Percentiles rank a stretch among this genome's conserved stretches.
Conservation (phyloP, 441 rosid genomes). For the Daphne laureola region DNA sequence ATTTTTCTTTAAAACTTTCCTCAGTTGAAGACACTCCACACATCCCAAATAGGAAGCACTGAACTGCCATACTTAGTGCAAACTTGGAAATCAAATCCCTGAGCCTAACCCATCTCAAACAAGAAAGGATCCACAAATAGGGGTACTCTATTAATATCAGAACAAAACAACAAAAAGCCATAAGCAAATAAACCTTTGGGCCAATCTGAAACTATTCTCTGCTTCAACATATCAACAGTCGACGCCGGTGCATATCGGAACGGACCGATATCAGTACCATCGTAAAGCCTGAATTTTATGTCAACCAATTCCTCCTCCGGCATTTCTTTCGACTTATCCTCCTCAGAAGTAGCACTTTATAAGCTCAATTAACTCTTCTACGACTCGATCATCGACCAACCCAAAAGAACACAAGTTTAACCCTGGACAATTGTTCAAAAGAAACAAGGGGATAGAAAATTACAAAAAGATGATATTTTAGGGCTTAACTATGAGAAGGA, state of each 20-base stretch:
- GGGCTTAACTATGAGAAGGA: neutral
- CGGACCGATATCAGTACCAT: constrained; percentile 94
- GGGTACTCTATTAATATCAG: neutral
- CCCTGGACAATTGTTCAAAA: too few species aligned
- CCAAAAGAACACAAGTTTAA: constrained; percentile 7
- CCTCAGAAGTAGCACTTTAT: constrained; percentile 16
- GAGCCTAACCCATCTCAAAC: neutral
- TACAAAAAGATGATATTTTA: too few species aligned
- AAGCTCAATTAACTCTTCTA: constrained; percentile 4
- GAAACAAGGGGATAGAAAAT: too few species aligned
- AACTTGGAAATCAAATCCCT: too few species aligned
- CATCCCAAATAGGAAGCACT: neutral
- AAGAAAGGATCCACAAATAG: neutral
- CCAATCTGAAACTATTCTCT: constrained; percentile 90
- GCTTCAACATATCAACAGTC: constrained; percentile 80
- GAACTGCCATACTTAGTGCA: too few species aligned
- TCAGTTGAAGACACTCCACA: neutral
- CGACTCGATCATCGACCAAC: constrained; percentile 12
- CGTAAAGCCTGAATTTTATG: constrained; percentile 81
- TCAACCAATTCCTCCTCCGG: constrained; percentile 80
- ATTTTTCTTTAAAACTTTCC: too few species aligned
- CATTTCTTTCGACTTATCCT: constrained; percentile 43
- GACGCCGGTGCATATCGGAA: constrained; percentile 77
- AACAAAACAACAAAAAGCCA: neutral
- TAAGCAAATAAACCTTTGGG: constrained; percentile 56